Evolutionary conservation across 805 yeast genomes (phyloP), one percentile per base, ranked within the genome.

Genomic region (Wickerhamomyces alni): DNA sequence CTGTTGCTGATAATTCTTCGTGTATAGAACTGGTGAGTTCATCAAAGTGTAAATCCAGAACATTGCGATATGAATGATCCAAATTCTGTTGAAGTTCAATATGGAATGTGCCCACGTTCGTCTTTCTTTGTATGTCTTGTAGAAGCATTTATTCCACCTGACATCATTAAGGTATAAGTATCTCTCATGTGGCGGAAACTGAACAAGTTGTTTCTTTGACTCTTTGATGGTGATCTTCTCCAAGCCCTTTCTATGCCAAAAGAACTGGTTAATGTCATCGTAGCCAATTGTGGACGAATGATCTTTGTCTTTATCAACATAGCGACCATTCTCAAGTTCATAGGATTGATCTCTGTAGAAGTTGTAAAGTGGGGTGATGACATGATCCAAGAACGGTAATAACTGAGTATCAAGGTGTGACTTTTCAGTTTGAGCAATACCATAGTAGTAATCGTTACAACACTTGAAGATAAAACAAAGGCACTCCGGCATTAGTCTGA

Each of bases 401-500:
- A 42, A 61, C 40, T 48, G 51, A 42, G 41, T 47, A 33, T 55
- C 55, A 9, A 57, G 55, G 11, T 57, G 40, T 15, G 55, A 60
- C 34, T 58, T 55, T 19, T 62, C 56, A 24, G 68, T 50, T 16
- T 36, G 49, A 38, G 67, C 70, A 13, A 73, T 55, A 0, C 80
- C 70, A 47, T 73, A 74, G 48, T 71, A 82, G 48, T 72, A 72
- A 52, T 83, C 89, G 35, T 74, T 72, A 36, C 94, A 87, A 50
- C 94, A 82, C 52, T 87, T 85, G 65, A 80, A 87, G 19, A 87
- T 75, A 49, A 88, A 87, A 45, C 94, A 86, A 17, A 87, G 56
- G 51, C 95, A 86, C 55, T 87, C 96, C 0, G 96, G 96, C 78
- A 87, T 80, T 51, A 84, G 87, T 45, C 96, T 69, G 3, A 87